phyloP scores from a whole-genome alignment of 306 rosid genomes.

The Parietaria judaica region DNA sequence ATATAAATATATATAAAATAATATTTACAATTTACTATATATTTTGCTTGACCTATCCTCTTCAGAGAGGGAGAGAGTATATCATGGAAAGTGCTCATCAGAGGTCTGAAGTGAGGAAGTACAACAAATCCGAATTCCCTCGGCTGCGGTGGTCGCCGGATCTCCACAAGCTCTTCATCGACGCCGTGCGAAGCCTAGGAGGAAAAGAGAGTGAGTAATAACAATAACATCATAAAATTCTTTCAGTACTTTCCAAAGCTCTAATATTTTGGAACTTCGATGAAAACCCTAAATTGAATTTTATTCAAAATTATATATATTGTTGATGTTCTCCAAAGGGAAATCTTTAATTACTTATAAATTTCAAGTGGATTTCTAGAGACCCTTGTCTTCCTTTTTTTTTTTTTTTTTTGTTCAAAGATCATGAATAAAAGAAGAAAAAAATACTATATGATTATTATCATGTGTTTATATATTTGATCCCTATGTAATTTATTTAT shows the following conservation, averaged over 20 bases:
- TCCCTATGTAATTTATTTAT: background rate
- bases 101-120: conserved; percentile 25
- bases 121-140: conserved; percentile 40
- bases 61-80: background rate
- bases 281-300: too few relatives aligned
- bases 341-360: too few relatives aligned
- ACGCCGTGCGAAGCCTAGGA: conserved; percentile 33
- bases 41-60: background rate
- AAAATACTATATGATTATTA: too few relatives aligned
- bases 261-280: too few relatives aligned
- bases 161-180: conserved; percentile 32
- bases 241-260: too few relatives aligned
- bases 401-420: too few relatives aligned
- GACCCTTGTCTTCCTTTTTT: too few relatives aligned
- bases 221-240: background rate
- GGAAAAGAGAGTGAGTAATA: conserved; percentile 33
- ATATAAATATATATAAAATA: background rate
- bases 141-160: conserved; percentile 38
- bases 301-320: too few relatives aligned
- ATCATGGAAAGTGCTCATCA: conserved; percentile 8
- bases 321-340: too few relatives aligned
- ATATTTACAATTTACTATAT: background rate
- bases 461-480: too few relatives aligned
- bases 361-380: too few relatives aligned
- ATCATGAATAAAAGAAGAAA: too few relatives aligned